phyloP scores from a whole-genome alignment of 768 basidiomycete species.

The Trametes punicea region DNA sequence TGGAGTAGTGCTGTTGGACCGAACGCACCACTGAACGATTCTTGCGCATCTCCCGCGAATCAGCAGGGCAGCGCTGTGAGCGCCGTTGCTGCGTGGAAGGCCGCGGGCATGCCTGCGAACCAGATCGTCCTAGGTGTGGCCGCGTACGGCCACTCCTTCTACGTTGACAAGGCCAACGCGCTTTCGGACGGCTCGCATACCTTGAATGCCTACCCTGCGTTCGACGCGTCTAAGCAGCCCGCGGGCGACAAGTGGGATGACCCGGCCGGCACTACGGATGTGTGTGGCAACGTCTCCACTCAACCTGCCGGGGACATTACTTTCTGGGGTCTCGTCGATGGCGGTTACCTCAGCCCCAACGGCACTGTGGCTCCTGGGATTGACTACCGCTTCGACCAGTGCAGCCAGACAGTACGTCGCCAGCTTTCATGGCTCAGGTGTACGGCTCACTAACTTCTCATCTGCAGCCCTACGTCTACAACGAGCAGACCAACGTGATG shows the following conservation, averaged over 20 bases:
- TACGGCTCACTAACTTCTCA: neutral
- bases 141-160: constrained; percentile 78
- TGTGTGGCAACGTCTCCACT: constrained; percentile 50
- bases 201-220: constrained; percentile 51
- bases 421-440: neutral
- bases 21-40: constrained; percentile 80
- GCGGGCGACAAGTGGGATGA: constrained; percentile 59
- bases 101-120: constrained; percentile 70
- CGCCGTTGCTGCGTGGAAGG: constrained; percentile 70
- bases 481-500: constrained; percentile 48
- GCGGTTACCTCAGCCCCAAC: constrained; percentile 49
- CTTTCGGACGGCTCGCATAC: constrained; percentile 32
- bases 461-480: constrained; percentile 65
- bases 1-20: constrained; percentile 62
- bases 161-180: constrained; percentile 37
- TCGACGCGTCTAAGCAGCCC: constrained; percentile 41
- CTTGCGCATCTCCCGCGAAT: constrained; percentile 65
- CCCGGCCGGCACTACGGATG: constrained; percentile 43
- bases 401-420: constrained; percentile 67
- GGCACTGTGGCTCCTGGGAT: constrained; percentile 49
- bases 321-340: constrained; percentile 60
- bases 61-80: constrained; percentile 75
- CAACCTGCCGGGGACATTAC: constrained; percentile 56
- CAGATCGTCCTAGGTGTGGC: constrained; percentile 84
- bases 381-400: constrained; percentile 53